These are phyloP conservation scores for Sporothrix euskadiensis DNA, from an alignment of 2,329 filamentous ascomycete species.

Conservation along the genomic window DNA sequence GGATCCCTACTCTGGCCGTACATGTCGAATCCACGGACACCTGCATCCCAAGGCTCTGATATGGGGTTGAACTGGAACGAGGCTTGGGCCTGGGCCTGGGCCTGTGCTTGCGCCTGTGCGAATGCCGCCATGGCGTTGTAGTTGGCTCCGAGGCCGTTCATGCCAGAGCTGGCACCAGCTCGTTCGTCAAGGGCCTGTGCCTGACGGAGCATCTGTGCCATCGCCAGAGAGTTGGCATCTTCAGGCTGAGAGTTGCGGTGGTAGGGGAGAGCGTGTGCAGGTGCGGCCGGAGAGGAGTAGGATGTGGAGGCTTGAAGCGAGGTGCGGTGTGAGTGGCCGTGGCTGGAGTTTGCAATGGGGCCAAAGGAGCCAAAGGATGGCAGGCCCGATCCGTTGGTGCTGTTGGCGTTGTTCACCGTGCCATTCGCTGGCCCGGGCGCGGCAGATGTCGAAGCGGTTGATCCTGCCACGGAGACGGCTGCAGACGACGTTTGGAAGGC, in stretches of 20 bases:
- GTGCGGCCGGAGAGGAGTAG: conserved; percentile 24
- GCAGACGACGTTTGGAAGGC: conserved; percentile 15
- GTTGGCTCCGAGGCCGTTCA: background rate
- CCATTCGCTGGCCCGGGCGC: conserved; percentile 4
- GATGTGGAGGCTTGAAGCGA: conserved; percentile 40
- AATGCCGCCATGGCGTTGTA: conserved; percentile 9
- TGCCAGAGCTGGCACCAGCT: background rate
- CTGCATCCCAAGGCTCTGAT: conserved; percentile 49
- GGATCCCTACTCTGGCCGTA: conserved; percentile 10
- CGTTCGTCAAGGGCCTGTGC: conserved; percentile 18
- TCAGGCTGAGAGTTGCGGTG: conserved; percentile 28
- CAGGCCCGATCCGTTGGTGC: background rate
- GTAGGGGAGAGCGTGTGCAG: conserved; percentile 17
- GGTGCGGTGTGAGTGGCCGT: conserved; percentile 51
- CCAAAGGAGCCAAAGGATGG: conserved; percentile 22
- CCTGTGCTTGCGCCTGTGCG: background rate
- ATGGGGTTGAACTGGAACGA: conserved; percentile 51
- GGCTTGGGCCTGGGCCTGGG: conserved; percentile 28
- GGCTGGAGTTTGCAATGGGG: conserved; percentile 41
- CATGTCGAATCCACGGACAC: conserved; percentile 27
- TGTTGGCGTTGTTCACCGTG: background rate
- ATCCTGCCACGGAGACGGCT: conserved; percentile 18
- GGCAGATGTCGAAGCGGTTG: conserved; percentile 16
- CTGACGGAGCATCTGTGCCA: conserved; percentile 22
- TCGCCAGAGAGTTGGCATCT: background rate